Percentiles rank a stretch among this genome's conserved stretches.
These are phyloP conservation scores for Rhodotorula graminis DNA, from an alignment of 768 basidiomycete genomes.

Conservation along the genomic window DNA sequence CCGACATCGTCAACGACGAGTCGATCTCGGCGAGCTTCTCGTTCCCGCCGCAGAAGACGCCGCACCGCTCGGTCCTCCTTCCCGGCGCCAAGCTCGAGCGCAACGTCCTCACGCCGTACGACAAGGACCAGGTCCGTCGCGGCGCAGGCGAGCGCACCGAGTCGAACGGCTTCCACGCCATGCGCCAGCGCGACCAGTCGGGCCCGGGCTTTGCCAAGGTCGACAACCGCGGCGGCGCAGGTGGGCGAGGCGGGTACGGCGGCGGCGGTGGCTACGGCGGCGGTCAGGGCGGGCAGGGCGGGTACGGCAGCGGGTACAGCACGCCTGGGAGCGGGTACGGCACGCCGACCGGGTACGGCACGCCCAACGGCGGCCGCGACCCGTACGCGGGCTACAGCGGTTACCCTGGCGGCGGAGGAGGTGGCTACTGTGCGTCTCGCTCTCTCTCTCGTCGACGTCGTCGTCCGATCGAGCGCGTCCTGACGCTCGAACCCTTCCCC, in stretches of 20 bases:
- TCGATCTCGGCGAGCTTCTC: conserved; percentile 81
- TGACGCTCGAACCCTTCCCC: too few relatives aligned
- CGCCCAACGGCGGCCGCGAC: not conserved
- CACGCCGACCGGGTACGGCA: not conserved
- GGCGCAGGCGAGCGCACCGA: conserved; percentile 39
- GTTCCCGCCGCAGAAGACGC: conserved; percentile 79
- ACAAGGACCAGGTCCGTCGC: conserved; percentile 55
- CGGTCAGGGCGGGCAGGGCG: conserved; percentile 9
- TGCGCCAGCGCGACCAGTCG: conserved; percentile 14
- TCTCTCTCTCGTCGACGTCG: not conserved
- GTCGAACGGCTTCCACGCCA: conserved; percentile 34
- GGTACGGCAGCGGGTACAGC: conserved; percentile 8
- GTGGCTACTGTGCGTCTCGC: conserved; percentile 7
- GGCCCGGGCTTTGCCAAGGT: conserved; percentile 34
- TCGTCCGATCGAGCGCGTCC: too few relatives aligned
- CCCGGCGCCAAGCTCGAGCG: conserved; percentile 62
- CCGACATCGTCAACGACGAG: conserved; percentile 79
- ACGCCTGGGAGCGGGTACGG: not conserved
- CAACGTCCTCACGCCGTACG: conserved; percentile 61
- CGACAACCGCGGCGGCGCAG: conserved; percentile 2
- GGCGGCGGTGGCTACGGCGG: not conserved
- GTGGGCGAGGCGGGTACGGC: not conserved
- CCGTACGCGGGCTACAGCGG: conserved; percentile 31
- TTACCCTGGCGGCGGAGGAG: conserved; percentile 1
- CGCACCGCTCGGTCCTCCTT: conserved; percentile 78